Percentiles rank a stretch among this genome's conserved stretches.
phyloP scores from a whole-genome alignment of 2,329 filamentous ascomycete genomes.

The Akanthomyces dipterigenus region DNA sequence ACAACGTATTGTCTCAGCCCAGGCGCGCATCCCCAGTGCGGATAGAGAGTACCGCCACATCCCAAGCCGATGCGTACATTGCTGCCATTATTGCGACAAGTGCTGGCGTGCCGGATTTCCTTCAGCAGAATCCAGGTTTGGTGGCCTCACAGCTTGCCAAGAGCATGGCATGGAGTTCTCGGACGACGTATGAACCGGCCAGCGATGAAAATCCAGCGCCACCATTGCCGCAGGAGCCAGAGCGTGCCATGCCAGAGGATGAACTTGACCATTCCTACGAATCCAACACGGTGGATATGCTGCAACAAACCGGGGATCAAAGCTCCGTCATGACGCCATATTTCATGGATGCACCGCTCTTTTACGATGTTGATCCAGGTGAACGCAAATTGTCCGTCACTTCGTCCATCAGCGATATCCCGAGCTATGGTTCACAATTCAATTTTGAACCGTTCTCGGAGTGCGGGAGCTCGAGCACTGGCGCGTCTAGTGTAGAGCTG shows the following conservation, averaged over 20 bases:
- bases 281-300: neutral
- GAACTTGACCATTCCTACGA: neutral
- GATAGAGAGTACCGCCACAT: neutral
- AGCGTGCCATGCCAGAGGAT: neutral
- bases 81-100: neutral
- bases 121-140: neutral
- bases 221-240: neutral
- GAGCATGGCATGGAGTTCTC: neutral
- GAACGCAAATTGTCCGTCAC: neutral
- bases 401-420: neutral
- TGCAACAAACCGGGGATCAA: neutral
- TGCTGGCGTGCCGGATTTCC: neutral
- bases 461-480: neutral
- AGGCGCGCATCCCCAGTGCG: neutral
- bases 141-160: neutral
- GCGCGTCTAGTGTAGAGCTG: neutral
- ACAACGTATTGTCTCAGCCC: conserved; percentile 66
- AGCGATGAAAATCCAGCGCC: neutral
- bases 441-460: neutral
- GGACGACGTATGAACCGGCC: neutral
- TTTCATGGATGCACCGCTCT: neutral
- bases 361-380: neutral
- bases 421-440: neutral
- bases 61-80: neutral
- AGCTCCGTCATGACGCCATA: neutral